Conservation (phyloP, 306 rosid genomes). For the Coriaria nepalensis region DNA sequence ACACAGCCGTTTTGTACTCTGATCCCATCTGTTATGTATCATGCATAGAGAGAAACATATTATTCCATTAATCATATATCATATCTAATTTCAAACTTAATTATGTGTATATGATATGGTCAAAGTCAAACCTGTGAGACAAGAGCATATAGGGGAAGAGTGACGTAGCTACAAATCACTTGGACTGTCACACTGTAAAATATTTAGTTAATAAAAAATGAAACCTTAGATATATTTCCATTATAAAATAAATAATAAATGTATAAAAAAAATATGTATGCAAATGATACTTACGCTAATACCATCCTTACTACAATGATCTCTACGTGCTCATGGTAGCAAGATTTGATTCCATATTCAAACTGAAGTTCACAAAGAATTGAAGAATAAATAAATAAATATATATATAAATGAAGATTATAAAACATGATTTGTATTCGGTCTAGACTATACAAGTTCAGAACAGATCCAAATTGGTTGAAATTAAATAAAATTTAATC, state of each 20-base stretch:
- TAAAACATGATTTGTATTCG: background rate
- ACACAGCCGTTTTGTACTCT: constrained; percentile 26
- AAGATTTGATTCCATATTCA: constrained; percentile 38
- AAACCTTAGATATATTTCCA: background rate
- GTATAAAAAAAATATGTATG: background rate
- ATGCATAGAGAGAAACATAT: background rate
- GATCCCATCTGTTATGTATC: constrained; percentile 61
- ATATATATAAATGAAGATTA: background rate
- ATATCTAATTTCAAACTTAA: too few species aligned
- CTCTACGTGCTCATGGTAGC: constrained; percentile 33
- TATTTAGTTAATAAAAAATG: constrained; percentile 2
- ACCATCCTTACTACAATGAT: constrained; percentile 27
- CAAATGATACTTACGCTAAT: constrained; percentile 32
- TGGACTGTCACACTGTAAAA: constrained; percentile 40
- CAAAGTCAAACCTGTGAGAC: constrained; percentile 37
- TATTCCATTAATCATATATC: too few species aligned
- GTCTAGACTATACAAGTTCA: too few species aligned
- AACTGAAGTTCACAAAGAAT: constrained; percentile 13
- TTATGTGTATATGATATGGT: too few species aligned
- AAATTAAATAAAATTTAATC: too few species aligned
- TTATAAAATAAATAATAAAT: background rate
- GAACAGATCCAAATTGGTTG: too few species aligned
- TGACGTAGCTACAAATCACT: constrained; percentile 47
- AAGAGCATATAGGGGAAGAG: constrained; percentile 57
- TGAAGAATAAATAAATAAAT: background rate